A percentile compares a stretch with the other conserved stretches of the same genome.
These are phyloP conservation scores for Xylaria sp. DNA, from an alignment of 2,329 filamentous ascomycete genomes.

Conservation along the genomic window DNA sequence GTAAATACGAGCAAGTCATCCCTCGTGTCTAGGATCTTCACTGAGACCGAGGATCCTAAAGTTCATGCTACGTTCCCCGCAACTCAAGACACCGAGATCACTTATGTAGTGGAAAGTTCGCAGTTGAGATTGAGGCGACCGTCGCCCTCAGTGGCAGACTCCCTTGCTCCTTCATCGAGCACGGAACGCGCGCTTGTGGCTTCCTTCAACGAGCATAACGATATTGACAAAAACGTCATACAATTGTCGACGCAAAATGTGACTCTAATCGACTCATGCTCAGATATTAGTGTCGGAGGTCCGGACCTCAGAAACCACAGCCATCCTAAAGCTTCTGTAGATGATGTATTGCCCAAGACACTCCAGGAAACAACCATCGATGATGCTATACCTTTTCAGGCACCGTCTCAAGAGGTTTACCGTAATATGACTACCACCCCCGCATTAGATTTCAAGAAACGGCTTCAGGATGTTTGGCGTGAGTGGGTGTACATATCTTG, in stretches of 20 bases:
- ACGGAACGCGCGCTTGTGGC: conserved; percentile 42
- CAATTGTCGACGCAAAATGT: conserved; percentile 14
- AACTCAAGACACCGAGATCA: conserved; percentile 51
- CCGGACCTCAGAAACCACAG: conserved; percentile 9
- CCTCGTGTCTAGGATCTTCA: conserved; percentile 50
- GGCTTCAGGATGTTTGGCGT: conserved; percentile 48
- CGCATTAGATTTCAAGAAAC: conserved; percentile 34
- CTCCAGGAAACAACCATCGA: background rate
- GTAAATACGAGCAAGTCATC: conserved; percentile 50
- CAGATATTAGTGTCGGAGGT: conserved; percentile 27
- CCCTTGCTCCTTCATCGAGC: conserved; percentile 42
- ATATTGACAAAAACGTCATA: conserved; percentile 28
- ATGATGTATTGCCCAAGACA: conserved; percentile 8
- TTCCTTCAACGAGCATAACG: conserved; percentile 34
- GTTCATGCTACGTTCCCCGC: conserved; percentile 28
- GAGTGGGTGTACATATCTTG: conserved; percentile 31
- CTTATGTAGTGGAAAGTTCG: conserved; percentile 45
- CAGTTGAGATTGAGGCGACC: conserved; percentile 38
- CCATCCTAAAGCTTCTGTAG: background rate
- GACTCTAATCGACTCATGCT: conserved; percentile 28
- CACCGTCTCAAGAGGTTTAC: conserved; percentile 43
- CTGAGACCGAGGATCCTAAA: conserved; percentile 38
- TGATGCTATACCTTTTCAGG: conserved; percentile 29
- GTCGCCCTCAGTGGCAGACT: conserved; percentile 37
- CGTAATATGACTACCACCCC: conserved; percentile 28